These are phyloP conservation scores for Cutaneotrichosporon arboriforme DNA, from an alignment of 1,284 basidiomycete species.

Conservation along the genomic window DNA sequence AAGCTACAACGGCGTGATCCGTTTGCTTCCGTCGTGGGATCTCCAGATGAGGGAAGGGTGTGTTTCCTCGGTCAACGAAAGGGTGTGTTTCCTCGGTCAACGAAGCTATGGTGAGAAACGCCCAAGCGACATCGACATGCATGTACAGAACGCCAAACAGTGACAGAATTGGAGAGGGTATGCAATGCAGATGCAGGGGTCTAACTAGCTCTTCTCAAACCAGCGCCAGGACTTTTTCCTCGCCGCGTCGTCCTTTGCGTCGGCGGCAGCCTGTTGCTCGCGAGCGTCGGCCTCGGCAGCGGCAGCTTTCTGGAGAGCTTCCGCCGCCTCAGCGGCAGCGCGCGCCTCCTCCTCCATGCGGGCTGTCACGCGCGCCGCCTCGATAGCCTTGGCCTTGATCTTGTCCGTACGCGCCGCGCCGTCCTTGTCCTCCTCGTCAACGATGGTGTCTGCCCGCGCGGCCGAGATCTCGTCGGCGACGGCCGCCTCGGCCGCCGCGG, in stretches of 20 bases:
- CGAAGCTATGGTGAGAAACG: too few relatives aligned
- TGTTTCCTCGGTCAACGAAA: too few relatives aligned
- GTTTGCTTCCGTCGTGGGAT: slow-evolving; percentile 3
- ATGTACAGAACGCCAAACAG: not conserved
- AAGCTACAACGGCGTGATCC: not conserved
- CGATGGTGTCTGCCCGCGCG: not conserved
- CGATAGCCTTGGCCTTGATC: slow-evolving; percentile 1
- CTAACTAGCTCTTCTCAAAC: slow-evolving; percentile 4
- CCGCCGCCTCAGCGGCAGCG: not conserved
- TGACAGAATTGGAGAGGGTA: not conserved
- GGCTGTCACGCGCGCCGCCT: slow-evolving; percentile 3
- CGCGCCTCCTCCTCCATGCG: not conserved
- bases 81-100: too few relatives aligned
- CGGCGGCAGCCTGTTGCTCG: not conserved
- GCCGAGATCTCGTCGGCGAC: not conserved
- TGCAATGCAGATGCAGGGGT: not conserved
- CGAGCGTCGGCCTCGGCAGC: not conserved
- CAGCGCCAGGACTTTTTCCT: slow-evolving; percentile 3
- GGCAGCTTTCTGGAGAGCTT: not conserved
- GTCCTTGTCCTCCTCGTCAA: not conserved
- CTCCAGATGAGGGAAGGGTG: not conserved
- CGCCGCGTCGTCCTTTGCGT: not conserved
- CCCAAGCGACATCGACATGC: not conserved
- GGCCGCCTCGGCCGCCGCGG: not conserved
- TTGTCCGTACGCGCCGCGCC: not conserved